Evolutionary conservation across 2,329 filamentous ascomycete genomes (phyloP), one percentile per base, ranked within the genome.

Genomic region (Achaetomium macrosporum): DNA sequence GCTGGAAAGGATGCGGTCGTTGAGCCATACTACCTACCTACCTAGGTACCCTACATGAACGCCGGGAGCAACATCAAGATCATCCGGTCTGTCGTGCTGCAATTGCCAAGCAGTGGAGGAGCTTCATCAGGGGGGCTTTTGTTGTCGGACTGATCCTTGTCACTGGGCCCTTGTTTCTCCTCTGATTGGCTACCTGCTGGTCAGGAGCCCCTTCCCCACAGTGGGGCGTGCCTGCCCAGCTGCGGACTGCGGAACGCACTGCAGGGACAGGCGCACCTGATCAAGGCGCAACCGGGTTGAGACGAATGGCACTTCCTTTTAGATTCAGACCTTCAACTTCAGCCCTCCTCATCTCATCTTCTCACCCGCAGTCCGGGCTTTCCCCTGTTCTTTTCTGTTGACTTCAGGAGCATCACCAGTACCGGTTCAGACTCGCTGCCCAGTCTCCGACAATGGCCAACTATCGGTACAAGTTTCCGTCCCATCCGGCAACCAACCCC

Each of bases 401-500:
- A 35, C 33, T 35, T 35, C 25, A 25, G 4, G 25, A 25, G 25
- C 25, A 25, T 25, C 25, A 25, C 25, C 25, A 25, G 4, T 25
- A 7, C 25, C 7, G 7, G 25, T 7, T 25, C 25, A 15, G 13
- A 35, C 13, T 15, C 33, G 5, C 5, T 35, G 33, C 33, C 33
- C 11, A 40, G 16, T 4, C 25, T 4, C 25, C 25, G 25, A 52
- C 51, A 37, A 53, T 54, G 50, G 40, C 51, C 16, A 30, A 40
- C 39, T 47, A 60, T 44, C 68, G 70, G 47, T 74, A 74, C 63
- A 61, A 66, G 40, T 74, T 76, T 59, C 68, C 71, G 13, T 71
- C 66, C 54, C 65, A 68, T 52, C 76, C 76, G 0, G 57, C 69
- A 15, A 72, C 76, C 11, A 69, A 75, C 50, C 61, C 72, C 5